Percentiles rank a stretch among this genome's conserved stretches.
Conservation (phyloP, 305 asterid genomes). For the Rubia balearica region DNA sequence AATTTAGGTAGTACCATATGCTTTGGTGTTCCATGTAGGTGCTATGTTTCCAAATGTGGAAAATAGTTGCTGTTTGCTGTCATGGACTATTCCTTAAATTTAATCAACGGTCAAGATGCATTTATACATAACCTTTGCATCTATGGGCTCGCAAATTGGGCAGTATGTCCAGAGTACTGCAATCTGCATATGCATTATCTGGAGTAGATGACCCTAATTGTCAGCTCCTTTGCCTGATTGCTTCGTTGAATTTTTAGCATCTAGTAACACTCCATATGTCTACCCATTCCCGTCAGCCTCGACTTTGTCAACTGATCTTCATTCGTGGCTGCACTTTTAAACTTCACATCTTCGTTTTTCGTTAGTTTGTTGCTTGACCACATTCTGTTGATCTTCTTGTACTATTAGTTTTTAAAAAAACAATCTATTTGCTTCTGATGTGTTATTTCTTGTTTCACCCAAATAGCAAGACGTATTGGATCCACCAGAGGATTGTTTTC, state of each 20-base stretch:
- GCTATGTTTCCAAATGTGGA: neutral
- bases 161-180: neutral
- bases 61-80: neutral
- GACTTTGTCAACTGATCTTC: neutral
- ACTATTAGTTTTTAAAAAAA: conserved; percentile 2
- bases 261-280: neutral
- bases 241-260: neutral
- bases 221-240: neutral
- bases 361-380: neutral
- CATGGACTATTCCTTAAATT: neutral
- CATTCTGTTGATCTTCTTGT: neutral
- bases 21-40: too few relatives aligned
- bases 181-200: neutral
- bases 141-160: neutral
- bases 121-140: neutral
- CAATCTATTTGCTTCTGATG: conserved; percentile 17
- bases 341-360: neutral
- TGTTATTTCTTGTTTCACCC: conserved; percentile 22
- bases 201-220: neutral
- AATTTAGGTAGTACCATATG: neutral
- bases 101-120: neutral
- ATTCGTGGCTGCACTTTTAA: neutral
- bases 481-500: conserved; percentile 96
- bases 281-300: neutral
- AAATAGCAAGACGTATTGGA: conserved; percentile 82